Evolutionary conservation across 106 monocot genomes (phyloP).

Genomic region (Apostasia shenzhenica): DNA sequence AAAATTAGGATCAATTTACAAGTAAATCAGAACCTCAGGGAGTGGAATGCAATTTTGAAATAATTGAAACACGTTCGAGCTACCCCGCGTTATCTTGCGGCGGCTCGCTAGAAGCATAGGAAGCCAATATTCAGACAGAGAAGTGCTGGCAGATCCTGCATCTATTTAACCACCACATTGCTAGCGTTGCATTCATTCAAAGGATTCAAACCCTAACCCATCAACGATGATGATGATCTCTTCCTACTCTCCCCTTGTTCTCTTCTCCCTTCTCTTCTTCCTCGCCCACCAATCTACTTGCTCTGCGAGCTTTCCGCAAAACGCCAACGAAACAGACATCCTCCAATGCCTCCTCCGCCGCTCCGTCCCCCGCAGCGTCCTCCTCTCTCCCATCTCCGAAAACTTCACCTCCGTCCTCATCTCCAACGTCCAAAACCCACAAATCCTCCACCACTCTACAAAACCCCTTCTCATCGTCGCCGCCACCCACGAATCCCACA

Average conservation of each 20-base stretch:
- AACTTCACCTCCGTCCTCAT: conserved; percentile 12
- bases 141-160: too few species aligned
- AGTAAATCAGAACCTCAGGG: too few species aligned
- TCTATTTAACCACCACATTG: too few species aligned
- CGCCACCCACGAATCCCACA: conserved; percentile 23
- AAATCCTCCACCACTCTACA: neutral
- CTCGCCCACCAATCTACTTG: neutral
- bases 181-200: too few species aligned
- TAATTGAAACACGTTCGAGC: too few species aligned
- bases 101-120: too few species aligned
- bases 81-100: too few species aligned
- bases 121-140: too few species aligned
- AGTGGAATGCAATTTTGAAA: too few species aligned
- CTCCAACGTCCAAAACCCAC: conserved; percentile 26
- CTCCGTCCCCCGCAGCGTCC: conserved; percentile 7
- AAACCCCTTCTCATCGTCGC: conserved; percentile 31
- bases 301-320: conserved; percentile 1
- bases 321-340: conserved; percentile 8
- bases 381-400: neutral
- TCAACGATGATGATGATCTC: neutral
- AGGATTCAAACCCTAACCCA: too few species aligned
- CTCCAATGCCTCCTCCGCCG: conserved; percentile 18
- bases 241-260: neutral
- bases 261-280: conserved; percentile 3
- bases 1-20: too few species aligned